phyloP scores from a whole-genome alignment of 208 protist species.

The Trypanosomatidae sp. region DNA sequence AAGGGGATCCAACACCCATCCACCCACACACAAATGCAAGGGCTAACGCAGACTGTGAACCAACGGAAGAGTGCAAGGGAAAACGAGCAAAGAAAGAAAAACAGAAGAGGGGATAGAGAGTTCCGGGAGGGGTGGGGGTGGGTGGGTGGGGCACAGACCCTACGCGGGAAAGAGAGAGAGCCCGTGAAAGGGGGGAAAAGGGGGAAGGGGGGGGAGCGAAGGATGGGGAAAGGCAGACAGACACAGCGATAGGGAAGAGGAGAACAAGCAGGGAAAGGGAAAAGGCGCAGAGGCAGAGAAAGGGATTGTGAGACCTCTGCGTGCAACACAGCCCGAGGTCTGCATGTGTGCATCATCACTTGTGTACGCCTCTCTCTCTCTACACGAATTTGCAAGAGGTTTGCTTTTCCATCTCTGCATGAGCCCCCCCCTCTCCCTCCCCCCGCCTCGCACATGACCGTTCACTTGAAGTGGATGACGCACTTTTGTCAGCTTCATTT shows the following conservation, averaged over 20 bases:
- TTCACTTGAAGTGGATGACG: neutral
- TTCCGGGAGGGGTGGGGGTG: neutral
- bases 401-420: neutral
- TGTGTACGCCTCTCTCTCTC: neutral
- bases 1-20: neutral
- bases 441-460: neutral
- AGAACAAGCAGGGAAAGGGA: neutral
- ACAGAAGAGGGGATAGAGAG: constrained; percentile 3
- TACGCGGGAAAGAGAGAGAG: too few species aligned
- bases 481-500: neutral
- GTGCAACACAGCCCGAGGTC: neutral
- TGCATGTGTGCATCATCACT: neutral
- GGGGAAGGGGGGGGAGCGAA: neutral
- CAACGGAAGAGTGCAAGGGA: neutral
- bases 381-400: neutral
- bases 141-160: too few species aligned
- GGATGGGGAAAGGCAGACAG: neutral
- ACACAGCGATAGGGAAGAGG: neutral
- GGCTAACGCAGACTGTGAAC: neutral
- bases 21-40: neutral
- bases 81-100: constrained; percentile 3
- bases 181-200: neutral
- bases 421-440: neutral
- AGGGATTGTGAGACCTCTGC: neutral
- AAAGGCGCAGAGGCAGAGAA: neutral